Evolutionary conservation across 2,329 filamentous ascomycete species (phyloP).

Genomic region (Claviceps sp.): DNA sequence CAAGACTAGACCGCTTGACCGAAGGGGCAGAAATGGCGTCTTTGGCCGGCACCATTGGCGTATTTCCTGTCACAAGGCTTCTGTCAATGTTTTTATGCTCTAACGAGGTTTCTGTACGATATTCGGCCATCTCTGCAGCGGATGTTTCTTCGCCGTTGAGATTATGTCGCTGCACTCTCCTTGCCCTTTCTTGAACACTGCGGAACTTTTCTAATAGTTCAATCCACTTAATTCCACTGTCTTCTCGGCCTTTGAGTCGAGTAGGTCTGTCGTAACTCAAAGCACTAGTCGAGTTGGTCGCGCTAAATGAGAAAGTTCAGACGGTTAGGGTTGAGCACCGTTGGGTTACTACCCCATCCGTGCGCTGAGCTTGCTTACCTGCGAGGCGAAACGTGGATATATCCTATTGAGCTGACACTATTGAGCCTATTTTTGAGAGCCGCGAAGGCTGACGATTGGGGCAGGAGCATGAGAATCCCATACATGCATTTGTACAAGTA

Average conservation of each 20-base stretch:
- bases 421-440: constrained; percentile 93
- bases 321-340: neutral
- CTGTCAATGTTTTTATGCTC: constrained; percentile 28
- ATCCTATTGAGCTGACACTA: constrained; percentile 92
- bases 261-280: constrained; percentile 60
- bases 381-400: constrained; percentile 70
- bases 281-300: constrained; percentile 32
- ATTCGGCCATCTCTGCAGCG: constrained; percentile 29
- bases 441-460: constrained; percentile 92
- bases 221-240: constrained; percentile 75
- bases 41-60: constrained; percentile 34
- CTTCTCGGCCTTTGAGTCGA: constrained; percentile 68
- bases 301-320: constrained; percentile 16
- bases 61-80: constrained; percentile 18
- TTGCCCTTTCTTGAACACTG: constrained; percentile 73
- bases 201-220: constrained; percentile 94
- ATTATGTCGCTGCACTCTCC: constrained; percentile 51
- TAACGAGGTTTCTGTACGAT: constrained; percentile 27
- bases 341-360: no score
- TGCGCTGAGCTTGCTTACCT: constrained; percentile 42
- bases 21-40: constrained; percentile 29
- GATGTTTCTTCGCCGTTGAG: constrained; percentile 36
- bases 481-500: constrained; percentile 97
- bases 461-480: constrained; percentile 92
- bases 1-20: constrained; percentile 49